Evolutionary conservation across 2,329 filamentous ascomycete species (phyloP), one percentile per base, ranked within the genome.

Genomic region (Aspergillus floridensis): DNA sequence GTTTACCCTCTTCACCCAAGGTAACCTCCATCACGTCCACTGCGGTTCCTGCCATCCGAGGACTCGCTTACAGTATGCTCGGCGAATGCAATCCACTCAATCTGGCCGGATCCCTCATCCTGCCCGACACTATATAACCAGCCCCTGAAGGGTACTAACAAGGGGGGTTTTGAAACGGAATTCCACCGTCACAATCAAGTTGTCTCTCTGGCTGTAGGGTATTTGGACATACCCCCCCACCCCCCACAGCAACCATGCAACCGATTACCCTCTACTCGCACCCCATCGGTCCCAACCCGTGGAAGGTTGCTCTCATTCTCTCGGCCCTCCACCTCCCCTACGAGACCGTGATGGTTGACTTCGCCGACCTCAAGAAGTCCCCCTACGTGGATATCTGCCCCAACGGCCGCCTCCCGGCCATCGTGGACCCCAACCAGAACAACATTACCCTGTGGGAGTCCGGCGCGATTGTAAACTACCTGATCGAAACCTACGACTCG

Each of bases 401-500:
- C 8, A 72, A 72, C 57, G 71, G 71, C 21, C 71, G 71, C 4
- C 47, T 72, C 0, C 71, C 71, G 1, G 53, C 70, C 35, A 72
- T 74, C 49, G 26, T 67, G 14, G 71, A 73, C 55, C 68, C 71
- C 2, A 73, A 73, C 63, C 26, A 29, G 26, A 75, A 65, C 7
- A 64, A 61, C 12, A 60, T 77, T 49, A 76, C 73, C 0, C 60
- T 78, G 1, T 78, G 74, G 74, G 76, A 79, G 53, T 76, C 75
- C 41, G 76, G 76, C 46, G 76, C 76, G n/a, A 78, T 79, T 21
- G 53, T 77, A 54, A 67, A 76, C 50, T 79, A 79, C 59, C 69
- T 79, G 1, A 56, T 78, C 31, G 76, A 78, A 10, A 66, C 56
- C 11, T 78, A 81, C 70, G 79, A 81, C 65, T 70, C 56, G 6